Evolutionary conservation across 192 early-diverging fungal species (phyloP).

Genomic region (Oehlia diaphana): DNA sequence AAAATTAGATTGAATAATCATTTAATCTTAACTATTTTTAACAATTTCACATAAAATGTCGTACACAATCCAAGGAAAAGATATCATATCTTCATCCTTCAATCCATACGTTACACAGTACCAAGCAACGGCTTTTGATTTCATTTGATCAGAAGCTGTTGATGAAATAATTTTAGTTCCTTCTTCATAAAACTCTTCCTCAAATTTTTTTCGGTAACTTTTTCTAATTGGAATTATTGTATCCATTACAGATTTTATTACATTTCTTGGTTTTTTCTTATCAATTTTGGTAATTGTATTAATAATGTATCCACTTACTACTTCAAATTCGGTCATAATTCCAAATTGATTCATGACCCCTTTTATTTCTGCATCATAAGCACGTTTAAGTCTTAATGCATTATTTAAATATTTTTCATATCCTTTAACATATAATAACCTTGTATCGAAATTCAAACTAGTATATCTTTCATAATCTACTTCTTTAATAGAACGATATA

Average conservation of each 20-base stretch:
- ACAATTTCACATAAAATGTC: constrained; percentile 46
- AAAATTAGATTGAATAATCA: no score
- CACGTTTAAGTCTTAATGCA: constrained; percentile 38
- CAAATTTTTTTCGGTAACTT: constrained; percentile 50
- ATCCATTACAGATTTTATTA: constrained; percentile 47
- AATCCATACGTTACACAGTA: constrained; percentile 66
- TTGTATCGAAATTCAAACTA: constrained; percentile 38
- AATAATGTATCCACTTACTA: constrained; percentile 41
- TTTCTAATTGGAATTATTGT: constrained; percentile 37
- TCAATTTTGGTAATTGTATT: constrained; percentile 39
- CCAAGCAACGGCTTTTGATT: constrained; percentile 66
- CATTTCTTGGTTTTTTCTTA: constrained; percentile 52
- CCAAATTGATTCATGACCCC: constrained; percentile 70
- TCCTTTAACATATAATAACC: constrained; percentile 50
- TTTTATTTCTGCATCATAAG: constrained; percentile 55
- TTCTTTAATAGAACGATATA: constrained; percentile 51
- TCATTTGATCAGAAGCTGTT: constrained; percentile 24
- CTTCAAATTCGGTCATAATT: constrained; percentile 45
- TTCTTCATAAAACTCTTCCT: constrained; percentile 39
- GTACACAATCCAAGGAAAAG: constrained; percentile 54
- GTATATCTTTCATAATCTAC: constrained; percentile 47
- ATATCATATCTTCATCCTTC: constrained; percentile 34
- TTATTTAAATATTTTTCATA: constrained; percentile 54
- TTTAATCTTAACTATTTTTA: background rate
- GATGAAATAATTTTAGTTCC: constrained; percentile 31